These are phyloP conservation scores for Fusarium sambucinum DNA, from an alignment of 2,329 filamentous ascomycete species.

Conservation along the genomic window DNA sequence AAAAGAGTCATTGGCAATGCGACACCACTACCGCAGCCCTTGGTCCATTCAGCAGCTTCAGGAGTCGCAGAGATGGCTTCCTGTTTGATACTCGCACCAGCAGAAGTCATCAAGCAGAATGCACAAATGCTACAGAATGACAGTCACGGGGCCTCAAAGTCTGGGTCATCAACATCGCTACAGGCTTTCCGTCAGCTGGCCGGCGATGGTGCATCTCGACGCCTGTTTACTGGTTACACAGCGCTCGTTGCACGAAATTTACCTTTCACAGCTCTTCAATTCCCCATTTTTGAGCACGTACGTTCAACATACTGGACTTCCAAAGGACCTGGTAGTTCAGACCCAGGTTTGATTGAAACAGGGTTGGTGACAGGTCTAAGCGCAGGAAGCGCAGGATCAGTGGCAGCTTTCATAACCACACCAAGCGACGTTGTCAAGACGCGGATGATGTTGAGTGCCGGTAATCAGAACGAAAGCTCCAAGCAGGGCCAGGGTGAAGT, in stretches of 20 bases:
- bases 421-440: conserved; percentile 93
- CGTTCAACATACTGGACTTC: conserved; percentile 65
- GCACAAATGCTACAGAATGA: conserved; percentile 78
- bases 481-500: conserved; percentile 19
- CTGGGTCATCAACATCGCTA: conserved; percentile 58
- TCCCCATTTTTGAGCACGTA: conserved; percentile 84
- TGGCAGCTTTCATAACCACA: conserved; percentile 86
- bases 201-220: conserved; percentile 67
- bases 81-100: conserved; percentile 87
- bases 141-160: conserved; percentile 23
- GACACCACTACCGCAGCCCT: conserved; percentile 71
- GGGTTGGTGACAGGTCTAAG: conserved; percentile 78
- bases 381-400: conserved; percentile 78
- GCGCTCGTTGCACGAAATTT: conserved; percentile 85
- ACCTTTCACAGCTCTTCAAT: conserved; percentile 89
- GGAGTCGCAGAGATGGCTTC: conserved; percentile 84
- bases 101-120: conserved; percentile 94
- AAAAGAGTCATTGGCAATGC: conserved; percentile 71
- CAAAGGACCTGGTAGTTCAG: conserved; percentile 44
- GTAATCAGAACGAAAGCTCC: conserved; percentile 35
- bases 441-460: conserved; percentile 82
- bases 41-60: conserved; percentile 80
- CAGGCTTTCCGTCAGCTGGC: conserved; percentile 63
- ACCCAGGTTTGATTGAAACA: conserved; percentile 68
- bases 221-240: conserved; percentile 78